Conservation (phyloP, 2,329 filamentous ascomycete species). For the Metarhizium rileyi region DNA sequence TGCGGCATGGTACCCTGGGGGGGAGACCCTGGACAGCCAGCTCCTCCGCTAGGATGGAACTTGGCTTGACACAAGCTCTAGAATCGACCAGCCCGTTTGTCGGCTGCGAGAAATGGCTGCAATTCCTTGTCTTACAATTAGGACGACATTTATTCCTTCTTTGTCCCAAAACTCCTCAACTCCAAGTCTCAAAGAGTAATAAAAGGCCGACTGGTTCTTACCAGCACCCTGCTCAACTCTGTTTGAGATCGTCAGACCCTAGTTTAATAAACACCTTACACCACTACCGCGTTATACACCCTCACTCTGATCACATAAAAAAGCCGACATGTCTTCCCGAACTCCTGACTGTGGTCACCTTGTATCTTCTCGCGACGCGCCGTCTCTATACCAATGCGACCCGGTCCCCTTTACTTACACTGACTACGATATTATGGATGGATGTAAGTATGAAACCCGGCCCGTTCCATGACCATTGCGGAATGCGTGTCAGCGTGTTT, state of each 20-base stretch:
- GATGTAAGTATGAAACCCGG: slow-evolving; percentile 12
- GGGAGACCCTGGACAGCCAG: not conserved
- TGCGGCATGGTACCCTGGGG: slow-evolving; percentile 6
- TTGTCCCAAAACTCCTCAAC: not conserved
- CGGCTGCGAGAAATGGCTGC: not conserved
- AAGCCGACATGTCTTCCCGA: slow-evolving; percentile 3
- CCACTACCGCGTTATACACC: not conserved
- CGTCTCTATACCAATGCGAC: slow-evolving; percentile 1
- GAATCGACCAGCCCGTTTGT: not conserved
- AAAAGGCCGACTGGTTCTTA: slow-evolving; percentile 3
- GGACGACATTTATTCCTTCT: not conserved
- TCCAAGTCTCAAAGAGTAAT: not conserved
- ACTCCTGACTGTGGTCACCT: not conserved
- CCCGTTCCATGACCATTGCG: not conserved
- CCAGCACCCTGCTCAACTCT: not conserved
- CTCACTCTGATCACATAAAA: not conserved
- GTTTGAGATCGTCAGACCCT: slow-evolving; percentile 1
- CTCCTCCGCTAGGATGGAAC: not conserved
- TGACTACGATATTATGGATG: slow-evolving; percentile 14
- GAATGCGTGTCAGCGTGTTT: not conserved
- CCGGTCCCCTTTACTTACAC: not conserved
- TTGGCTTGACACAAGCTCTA: slow-evolving; percentile 3
- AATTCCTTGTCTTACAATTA: not conserved
- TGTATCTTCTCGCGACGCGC: not conserved
- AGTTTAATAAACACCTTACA: not conserved